A percentile compares a stretch with the other conserved stretches of the same genome.
These are phyloP conservation scores for Erodium maritimum DNA, from an alignment of 345 rosid species.

Conservation along the genomic window DNA sequence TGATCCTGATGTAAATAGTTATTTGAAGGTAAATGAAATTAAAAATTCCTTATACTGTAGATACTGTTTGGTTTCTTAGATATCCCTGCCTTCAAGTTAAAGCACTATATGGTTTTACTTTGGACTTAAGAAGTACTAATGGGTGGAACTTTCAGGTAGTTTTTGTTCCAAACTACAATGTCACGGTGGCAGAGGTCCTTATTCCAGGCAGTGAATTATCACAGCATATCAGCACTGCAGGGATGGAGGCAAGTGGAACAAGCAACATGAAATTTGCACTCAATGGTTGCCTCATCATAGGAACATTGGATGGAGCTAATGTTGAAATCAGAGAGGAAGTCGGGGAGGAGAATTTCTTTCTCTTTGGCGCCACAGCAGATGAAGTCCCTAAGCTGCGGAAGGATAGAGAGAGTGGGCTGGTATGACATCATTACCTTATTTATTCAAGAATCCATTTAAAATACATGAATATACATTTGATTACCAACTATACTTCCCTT, in stretches of 20 bases:
- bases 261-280: conserved; percentile 98
- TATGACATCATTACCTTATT: conserved; percentile 16
- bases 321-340: conserved; percentile 94
- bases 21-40: conserved; percentile 50
- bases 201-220: conserved; percentile 97
- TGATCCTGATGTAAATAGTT: conserved; percentile 84
- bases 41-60: neutral
- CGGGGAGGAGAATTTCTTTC: conserved; percentile 86
- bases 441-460: too few species aligned
- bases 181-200: conserved; percentile 85
- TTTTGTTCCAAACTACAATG: conserved; percentile 93
- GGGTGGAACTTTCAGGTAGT: conserved; percentile 49
- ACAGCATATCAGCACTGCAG: conserved; percentile 97
- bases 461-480: too few species aligned
- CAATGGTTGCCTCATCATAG: conserved; percentile 92
- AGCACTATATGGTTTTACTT: neutral
- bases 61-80: neutral
- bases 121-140: neutral
- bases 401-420: conserved; percentile 83
- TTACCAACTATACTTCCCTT: too few species aligned
- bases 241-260: conserved; percentile 99
- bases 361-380: conserved; percentile 86
- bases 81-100: neutral
- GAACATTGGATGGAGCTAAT: conserved; percentile 95
- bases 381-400: conserved; percentile 73